Percentiles rank a stretch among this genome's conserved stretches.
These are phyloP conservation scores for Diaporthe sp. DNA, from an alignment of 2,329 filamentous ascomycete genomes.

Conservation along the genomic window DNA sequence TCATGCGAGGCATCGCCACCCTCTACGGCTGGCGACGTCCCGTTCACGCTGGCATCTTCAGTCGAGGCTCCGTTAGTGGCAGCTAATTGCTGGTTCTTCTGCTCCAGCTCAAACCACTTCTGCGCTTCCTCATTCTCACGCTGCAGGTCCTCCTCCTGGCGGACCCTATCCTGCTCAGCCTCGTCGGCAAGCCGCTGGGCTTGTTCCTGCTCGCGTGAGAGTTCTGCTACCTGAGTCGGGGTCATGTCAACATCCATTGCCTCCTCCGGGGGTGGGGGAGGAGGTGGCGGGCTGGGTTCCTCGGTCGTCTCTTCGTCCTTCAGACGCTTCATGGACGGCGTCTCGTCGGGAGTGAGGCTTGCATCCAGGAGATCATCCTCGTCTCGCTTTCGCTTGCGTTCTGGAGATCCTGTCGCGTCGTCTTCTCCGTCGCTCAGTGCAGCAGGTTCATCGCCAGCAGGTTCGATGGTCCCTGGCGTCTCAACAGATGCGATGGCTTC, in stretches of 20 bases:
- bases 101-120: slow-evolving; percentile 50
- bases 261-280: slow-evolving; percentile 59
- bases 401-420: slow-evolving; percentile 59
- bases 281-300: slow-evolving; percentile 50
- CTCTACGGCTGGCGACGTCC: slow-evolving; percentile 6
- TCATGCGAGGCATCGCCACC: slow-evolving; percentile 11
- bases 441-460: slow-evolving; percentile 51
- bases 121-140: slow-evolving; percentile 54
- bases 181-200: slow-evolving; percentile 65
- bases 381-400: slow-evolving; percentile 76
- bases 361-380: slow-evolving; percentile 55
- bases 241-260: slow-evolving; percentile 58
- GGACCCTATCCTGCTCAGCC: slow-evolving; percentile 49
- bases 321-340: slow-evolving; percentile 66
- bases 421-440: slow-evolving; percentile 60
- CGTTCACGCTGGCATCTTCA: slow-evolving; percentile 4
- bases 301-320: slow-evolving; percentile 60
- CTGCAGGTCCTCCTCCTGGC: slow-evolving; percentile 52
- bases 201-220: slow-evolving; percentile 67
- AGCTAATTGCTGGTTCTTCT: slow-evolving; percentile 45
- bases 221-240: slow-evolving; percentile 63
- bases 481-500: slow-evolving; percentile 41
- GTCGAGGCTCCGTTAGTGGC: slow-evolving; percentile 10
- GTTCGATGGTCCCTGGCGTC: slow-evolving; percentile 42
- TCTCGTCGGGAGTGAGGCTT: slow-evolving; percentile 64